These are phyloP conservation scores for Pleurozium schreberi DNA, from an alignment of 225 moss, liverwort and hornwort species.

Conservation along the genomic window DNA sequence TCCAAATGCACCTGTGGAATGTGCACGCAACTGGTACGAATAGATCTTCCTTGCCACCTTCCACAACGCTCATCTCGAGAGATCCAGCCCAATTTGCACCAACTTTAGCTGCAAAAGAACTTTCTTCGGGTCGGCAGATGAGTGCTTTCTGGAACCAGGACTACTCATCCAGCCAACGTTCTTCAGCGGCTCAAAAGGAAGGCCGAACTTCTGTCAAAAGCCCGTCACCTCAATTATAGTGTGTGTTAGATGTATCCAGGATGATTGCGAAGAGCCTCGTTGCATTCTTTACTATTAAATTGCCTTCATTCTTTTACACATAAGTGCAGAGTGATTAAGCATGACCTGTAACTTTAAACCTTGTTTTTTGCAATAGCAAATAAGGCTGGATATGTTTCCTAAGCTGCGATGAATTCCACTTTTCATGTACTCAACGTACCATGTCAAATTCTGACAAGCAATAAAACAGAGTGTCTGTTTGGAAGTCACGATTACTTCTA, in stretches of 20 bases:
- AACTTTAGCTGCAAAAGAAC: not conserved
- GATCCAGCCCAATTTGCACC: not conserved
- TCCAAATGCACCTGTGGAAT: constrained; percentile 15
- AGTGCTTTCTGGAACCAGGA: not conserved
- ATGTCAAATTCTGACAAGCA: not conserved
- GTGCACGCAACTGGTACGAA: constrained; percentile 38
- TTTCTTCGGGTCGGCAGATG: not conserved
- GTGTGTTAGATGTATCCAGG: not conserved
- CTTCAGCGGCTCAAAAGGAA: not conserved
- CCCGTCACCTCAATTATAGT: not conserved
- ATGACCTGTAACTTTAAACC: not conserved
- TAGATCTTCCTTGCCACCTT: not conserved
- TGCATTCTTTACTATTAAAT: not conserved
- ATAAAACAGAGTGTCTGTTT: not conserved
- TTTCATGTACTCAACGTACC: not conserved
- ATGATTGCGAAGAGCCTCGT: not conserved
- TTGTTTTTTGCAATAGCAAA: not conserved
- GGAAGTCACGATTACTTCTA: not conserved
- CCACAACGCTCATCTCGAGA: not conserved
- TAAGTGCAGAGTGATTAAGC: not conserved
- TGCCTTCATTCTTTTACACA: not conserved
- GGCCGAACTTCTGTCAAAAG: not conserved
- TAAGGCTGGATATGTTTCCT: not conserved
- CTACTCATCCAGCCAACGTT: not conserved
- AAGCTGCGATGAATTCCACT: not conserved